Base-by-base conservation (phyloP, 2,329 filamentous ascomycete genomes). In the Cercospora sp. region DNA sequence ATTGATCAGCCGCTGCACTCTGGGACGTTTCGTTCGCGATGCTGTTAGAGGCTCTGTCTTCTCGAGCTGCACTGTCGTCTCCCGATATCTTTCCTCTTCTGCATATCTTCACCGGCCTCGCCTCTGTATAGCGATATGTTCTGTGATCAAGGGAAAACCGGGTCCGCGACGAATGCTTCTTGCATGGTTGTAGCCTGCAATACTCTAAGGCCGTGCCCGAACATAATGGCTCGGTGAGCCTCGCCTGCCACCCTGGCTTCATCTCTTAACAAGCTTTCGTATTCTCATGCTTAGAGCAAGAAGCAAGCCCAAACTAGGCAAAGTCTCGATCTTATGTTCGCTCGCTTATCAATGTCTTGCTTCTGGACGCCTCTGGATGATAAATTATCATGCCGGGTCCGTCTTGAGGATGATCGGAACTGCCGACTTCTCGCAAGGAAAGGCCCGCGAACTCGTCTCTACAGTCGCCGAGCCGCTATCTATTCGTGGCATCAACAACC, bases 401-500 rank as follows among this genome's bases (percentile, higher is more conserved):
- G 3, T 42, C 7, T 42, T 42, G 36, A 42, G 36, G 6, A 39
- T 42, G 64, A 31, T 61, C 73, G n/a, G 16, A 30, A 13, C 42
- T 13, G 3, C 83, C 68, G 79, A 96, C 95, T 89, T 99, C 96
- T 86, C 99, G 94, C 76, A 94, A 84, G 39, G 99, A 85, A 66
- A 99, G 83, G 20, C 92, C 92, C 74, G 92, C 89, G 69, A 99
- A 86, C 81, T 99, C 95, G 69, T 90, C 85, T 72, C 89, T 87
- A 81, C 96, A 99, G 80, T 97, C 94, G 63, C 91, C 88, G 68
- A 97, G 87, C 59, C 96, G 88, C 75, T 96, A 84, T 67, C 92
- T 88, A 80, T 99, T 96, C 16, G 94, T 98, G 59, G 94, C 92
- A 82, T 99, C 95, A 5, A 98, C 95, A 16, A 99, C 95, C 96